Evolutionary conservation across 1,284 basidiomycete genomes (phyloP), one percentile per base, ranked within the genome.

Genomic region (Sporisorium iseilematis-ciliati): DNA sequence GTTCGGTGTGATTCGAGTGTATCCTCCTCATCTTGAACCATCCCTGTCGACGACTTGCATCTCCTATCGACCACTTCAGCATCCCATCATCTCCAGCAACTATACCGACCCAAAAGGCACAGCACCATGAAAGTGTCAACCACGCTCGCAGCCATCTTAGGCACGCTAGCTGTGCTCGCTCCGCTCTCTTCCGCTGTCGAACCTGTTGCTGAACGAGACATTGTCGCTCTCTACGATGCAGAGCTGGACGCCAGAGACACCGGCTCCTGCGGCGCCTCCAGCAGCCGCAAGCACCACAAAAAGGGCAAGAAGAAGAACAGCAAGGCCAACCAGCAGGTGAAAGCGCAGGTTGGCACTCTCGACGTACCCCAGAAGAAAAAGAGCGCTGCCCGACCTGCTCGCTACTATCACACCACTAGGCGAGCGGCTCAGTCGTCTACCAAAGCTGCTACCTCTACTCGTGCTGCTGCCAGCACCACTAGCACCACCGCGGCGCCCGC

Each of bases 151-250:
- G 65, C 51, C 3, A 33, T 62, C 20, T 50, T 57, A 5, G 51
- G 68, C 45, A 41, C 68, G 40, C 58, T 71, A 31, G 58, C 63
- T 46, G 45, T 62, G 25, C 46, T 71, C 25, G 38, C 58, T n/a
- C 62, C 68, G 4, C 52, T 70, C 18, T 26, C 55, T 23, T 7
- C 42, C 3, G 68, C 68, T 8, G 33, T 46, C 6, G 0, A 33
- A 7, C 40, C 33, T 7, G 46, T 29, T 10, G 20, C 43, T 29
- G 40, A 33, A 10, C 26, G 43, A 7, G 42, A 57, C 26, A 21
- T 18, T 26, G 31, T 62, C 20, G 57, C 45, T 4, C 25, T 51
- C n/a, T 10, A 31, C 20, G 42, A 53, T 10, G 50, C 18, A 25
- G 45, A 57, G 11, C 11, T 48, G 4, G 41, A 65, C 16, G 4